Evolutionary conservation across 345 rosid species (phyloP).

Genomic region (Heritiera littoralis): DNA sequence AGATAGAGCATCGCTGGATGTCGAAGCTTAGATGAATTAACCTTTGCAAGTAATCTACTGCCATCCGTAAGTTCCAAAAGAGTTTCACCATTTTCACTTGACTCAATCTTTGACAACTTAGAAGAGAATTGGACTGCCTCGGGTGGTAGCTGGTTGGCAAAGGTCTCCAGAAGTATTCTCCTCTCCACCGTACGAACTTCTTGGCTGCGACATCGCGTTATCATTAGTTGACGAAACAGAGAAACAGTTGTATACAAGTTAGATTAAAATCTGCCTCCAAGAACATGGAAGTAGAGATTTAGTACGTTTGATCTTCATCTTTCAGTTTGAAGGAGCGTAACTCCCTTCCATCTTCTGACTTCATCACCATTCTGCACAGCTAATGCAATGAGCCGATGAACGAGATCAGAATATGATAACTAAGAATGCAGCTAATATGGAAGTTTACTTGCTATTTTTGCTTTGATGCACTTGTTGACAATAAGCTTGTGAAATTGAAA

Average conservation of each 20-base stretch:
- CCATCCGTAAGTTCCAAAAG: constrained; percentile 67
- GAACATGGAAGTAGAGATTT: not conserved
- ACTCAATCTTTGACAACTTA: constrained; percentile 53
- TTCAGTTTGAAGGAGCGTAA: constrained; percentile 80
- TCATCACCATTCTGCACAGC: constrained; percentile 90
- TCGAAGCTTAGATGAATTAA: constrained; percentile 16
- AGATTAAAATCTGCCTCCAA: not conserved
- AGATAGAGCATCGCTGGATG: not conserved
- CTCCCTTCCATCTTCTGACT: constrained; percentile 80
- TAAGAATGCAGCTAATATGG: not conserved
- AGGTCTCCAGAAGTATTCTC: constrained; percentile 75
- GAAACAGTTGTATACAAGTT: not conserved
- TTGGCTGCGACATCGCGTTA: constrained; percentile 49
- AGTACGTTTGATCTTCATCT: constrained; percentile 84
- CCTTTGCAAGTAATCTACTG: constrained; percentile 61
- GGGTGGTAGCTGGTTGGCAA: constrained; percentile 69
- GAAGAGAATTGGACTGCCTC: constrained; percentile 68
- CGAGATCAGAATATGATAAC: constrained; percentile 38
- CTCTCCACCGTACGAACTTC: constrained; percentile 96
- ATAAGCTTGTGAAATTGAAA: constrained; percentile 10
- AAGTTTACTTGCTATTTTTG: too few species aligned
- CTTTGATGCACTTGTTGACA: too few species aligned
- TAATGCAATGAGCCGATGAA: constrained; percentile 43
- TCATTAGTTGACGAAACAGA: not conserved
- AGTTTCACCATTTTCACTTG: constrained; percentile 45